A percentile compares a stretch with the other conserved stretches of the same genome.
Evolutionary conservation across 495 filamentous ascomycete species (phyloP).

Genomic region (Penicillium robsamsonii): DNA sequence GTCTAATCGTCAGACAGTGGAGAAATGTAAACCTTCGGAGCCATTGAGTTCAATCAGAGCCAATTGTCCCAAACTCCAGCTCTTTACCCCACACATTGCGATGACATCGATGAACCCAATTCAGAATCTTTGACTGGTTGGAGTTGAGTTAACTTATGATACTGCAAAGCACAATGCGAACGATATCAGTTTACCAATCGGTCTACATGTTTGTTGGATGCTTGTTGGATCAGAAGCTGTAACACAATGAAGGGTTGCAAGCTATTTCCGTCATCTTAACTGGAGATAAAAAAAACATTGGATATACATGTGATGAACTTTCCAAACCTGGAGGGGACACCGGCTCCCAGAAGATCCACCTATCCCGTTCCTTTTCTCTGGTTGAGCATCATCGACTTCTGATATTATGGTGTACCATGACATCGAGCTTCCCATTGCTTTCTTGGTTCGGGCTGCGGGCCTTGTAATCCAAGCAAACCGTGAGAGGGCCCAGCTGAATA

Average conservation of each 20-base stretch:
- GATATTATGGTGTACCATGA: slow-evolving; percentile 6
- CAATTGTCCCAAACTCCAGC: not conserved
- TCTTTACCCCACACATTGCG: slow-evolving; percentile 3
- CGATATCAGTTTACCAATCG: too few relatives aligned
- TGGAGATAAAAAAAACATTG: not conserved
- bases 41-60: not conserved
- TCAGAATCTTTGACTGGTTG: not conserved
- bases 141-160: not conserved
- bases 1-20: slow-evolving; percentile 4
- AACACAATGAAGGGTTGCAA: too few relatives aligned
- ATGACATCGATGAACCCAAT: slow-evolving; percentile 10
- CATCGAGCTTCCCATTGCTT: slow-evolving; percentile 8
- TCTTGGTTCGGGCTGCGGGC: slow-evolving; percentile 13
- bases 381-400: slow-evolving; percentile 31
- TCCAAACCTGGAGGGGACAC: slow-evolving; percentile 15
- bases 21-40: not conserved
- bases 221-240: not conserved
- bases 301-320: slow-evolving; percentile 9
- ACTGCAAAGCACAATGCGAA: not conserved
- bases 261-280: not conserved
- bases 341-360: slow-evolving; percentile 18
- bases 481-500: slow-evolving; percentile 6
- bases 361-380: not conserved
- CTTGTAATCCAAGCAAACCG: slow-evolving; percentile 10
- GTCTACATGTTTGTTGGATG: not conserved